Base-by-base conservation (phyloP, 208 protist genomes). In the Acanthamoeba culbertsoni region DNA sequence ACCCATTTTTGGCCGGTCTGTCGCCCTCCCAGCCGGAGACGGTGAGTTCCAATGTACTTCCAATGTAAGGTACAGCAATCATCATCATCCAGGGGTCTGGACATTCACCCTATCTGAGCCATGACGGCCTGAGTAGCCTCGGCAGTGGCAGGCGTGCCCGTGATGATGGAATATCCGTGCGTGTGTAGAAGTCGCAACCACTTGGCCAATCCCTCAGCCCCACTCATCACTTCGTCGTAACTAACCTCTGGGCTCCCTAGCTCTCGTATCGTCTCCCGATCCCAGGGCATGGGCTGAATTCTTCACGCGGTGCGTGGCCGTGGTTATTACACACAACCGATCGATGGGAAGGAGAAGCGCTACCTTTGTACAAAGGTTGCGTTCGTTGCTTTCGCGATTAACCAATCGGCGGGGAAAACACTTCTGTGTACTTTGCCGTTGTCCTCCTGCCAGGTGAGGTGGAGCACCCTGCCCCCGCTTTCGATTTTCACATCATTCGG, bases 81-180 rank as follows among this genome's bases (percentile, higher is more conserved):
- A 63, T 7, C 23, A 26, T 26, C 12, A 63, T 7, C 6, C 6
- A 7, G 12, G 31, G 20, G 55, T n/a, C 55, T 26, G 3, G 5
- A 46, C 14, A 20, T 18, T 28, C 37, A 63, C 51, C 79, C 79
- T 18, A 89, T 23, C 35, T 63, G 79, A n/a, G 42, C 48, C 79
- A 89, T 89, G 51, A 89, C 79, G 33, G 55, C 31, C 33, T 89
- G 51, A 23, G 79, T 89, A 26, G 79, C 79, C 46, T 55, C 51
- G n/a, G 79, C 53, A 2, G 79, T 89, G 6, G 79, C 31, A 14
- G 79, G 79, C 0, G 53, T 63, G n/a, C 79, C 79, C 3, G 45
- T 89, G 79, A 89, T 48, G 53, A 89, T 57, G 45, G 79, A 57
- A 35, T 65, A 89, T 16, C 79, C 79, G 16, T 89, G 79, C 33